Conservation (phyloP, 108 stramenopile species). For the Hondaea fermentalgiana region DNA sequence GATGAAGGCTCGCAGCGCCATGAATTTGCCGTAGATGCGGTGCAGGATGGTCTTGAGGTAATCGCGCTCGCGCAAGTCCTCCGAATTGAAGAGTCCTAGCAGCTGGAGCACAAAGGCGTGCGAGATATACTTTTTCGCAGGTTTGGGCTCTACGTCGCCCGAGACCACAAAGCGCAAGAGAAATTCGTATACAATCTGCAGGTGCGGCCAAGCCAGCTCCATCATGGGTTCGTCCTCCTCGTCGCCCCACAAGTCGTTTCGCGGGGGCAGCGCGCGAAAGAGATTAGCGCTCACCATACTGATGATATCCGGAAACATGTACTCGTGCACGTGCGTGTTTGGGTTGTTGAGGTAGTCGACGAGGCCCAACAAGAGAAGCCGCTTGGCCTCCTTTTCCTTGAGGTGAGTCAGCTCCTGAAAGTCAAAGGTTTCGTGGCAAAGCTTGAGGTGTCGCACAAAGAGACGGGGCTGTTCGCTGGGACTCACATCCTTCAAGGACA, state of each 20-base stretch:
- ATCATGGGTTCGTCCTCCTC: conserved; percentile 42
- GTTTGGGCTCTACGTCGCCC: background rate
- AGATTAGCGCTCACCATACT: conserved; percentile 32
- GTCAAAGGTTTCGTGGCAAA: background rate
- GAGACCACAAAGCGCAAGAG: conserved; percentile 27
- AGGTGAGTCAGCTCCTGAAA: background rate
- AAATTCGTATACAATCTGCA: conserved; percentile 37
- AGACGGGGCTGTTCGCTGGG: background rate
- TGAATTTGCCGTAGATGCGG: conserved; percentile 33
- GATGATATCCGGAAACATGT: conserved; percentile 1
- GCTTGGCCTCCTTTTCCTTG: conserved; percentile 11
- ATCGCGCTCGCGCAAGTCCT: conserved; percentile 36
- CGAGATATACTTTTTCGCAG: conserved; percentile 20
- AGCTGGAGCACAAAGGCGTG: conserved; percentile 21
- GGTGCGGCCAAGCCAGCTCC: conserved; percentile 38
- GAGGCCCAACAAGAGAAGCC: background rate
- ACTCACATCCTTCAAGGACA: conserved; percentile 16
- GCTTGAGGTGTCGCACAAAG: conserved; percentile 6
- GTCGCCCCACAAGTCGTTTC: conserved; percentile 15
- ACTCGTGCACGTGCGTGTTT: background rate
- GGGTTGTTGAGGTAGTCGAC: conserved; percentile 15
- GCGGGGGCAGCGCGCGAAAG: conserved; percentile 29
- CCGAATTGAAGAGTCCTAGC: conserved; percentile 25
- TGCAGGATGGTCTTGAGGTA: conserved; percentile 32
- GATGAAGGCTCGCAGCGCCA: conserved; percentile 25